A percentile compares a stretch with the other conserved stretches of the same genome.
Conservation (phyloP, 306 rosid species). For the Luffa acutangula region DNA sequence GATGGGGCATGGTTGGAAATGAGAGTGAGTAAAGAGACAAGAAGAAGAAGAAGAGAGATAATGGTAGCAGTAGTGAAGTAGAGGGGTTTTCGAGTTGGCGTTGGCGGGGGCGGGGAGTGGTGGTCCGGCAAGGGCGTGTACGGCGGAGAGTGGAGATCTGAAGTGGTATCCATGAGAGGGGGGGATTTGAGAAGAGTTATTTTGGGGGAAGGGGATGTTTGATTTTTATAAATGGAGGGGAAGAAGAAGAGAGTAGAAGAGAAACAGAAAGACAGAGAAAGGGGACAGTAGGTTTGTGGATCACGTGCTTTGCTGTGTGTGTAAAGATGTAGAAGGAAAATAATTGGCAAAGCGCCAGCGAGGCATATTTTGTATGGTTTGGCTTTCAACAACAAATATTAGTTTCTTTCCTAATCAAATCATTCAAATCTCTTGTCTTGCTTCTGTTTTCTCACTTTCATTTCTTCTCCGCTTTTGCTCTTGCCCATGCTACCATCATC, state of each 20-base stretch:
- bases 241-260: background rate
- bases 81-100: constrained; percentile 3
- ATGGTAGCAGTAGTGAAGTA: constrained; percentile 18
- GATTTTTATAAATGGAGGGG: background rate
- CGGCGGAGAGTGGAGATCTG: background rate
- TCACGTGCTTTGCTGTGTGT: background rate
- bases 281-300: background rate
- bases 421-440: background rate
- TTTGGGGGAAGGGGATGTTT: background rate
- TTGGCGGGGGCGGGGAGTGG: background rate
- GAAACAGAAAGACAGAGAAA: background rate
- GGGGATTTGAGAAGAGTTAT: background rate
- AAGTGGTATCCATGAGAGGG: background rate
- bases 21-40: constrained; percentile 34
- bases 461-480: background rate
- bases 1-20: constrained; percentile 17
- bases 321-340: background rate
- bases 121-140: constrained; percentile 31
- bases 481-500: background rate
- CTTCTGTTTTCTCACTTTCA: background rate
- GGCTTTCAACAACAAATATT: background rate
- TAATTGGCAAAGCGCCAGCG: background rate
- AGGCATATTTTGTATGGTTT: constrained; percentile 1
- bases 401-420: background rate
- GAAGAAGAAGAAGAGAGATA: constrained; percentile 27